A percentile compares a stretch with the other conserved stretches of the same genome.
Evolutionary conservation across 768 basidiomycete species (phyloP).

Genomic region (Pleurotus djamor): DNA sequence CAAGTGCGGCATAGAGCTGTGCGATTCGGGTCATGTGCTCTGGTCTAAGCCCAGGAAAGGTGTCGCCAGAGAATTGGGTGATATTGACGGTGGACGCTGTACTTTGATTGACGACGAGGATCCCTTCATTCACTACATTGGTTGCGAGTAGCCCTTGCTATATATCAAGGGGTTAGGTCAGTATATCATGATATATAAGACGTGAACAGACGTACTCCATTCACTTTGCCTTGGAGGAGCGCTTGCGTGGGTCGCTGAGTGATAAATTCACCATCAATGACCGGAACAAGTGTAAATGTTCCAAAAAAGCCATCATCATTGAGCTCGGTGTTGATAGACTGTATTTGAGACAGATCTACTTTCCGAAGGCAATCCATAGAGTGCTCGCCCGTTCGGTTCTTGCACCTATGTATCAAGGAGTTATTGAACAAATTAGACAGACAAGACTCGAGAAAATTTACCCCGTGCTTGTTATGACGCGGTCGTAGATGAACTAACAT

Average conservation of each 20-base stretch:
- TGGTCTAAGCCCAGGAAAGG: slow-evolving; percentile 15
- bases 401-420: slow-evolving; percentile 16
- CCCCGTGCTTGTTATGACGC: slow-evolving; percentile 19
- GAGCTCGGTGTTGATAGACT: slow-evolving; percentile 19
- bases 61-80: slow-evolving; percentile 11
- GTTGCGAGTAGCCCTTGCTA: slow-evolving; percentile 18
- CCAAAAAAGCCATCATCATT: slow-evolving; percentile 19
- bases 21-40: slow-evolving; percentile 9
- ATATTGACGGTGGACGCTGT: slow-evolving; percentile 5
- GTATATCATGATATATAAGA: not conserved
- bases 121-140: slow-evolving; percentile 25
- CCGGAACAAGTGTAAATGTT: slow-evolving; percentile 22
- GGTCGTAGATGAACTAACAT: not conserved
- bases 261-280: slow-evolving; percentile 32
- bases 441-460: not conserved
- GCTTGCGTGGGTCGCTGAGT: slow-evolving; percentile 27
- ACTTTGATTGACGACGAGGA: slow-evolving; percentile 17
- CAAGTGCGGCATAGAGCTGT: slow-evolving; percentile 11
- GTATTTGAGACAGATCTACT: slow-evolving; percentile 16
- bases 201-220: slow-evolving; percentile 22
- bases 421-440: not conserved
- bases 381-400: slow-evolving; percentile 11
- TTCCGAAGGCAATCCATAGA: slow-evolving; percentile 26
- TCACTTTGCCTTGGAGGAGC: slow-evolving; percentile 21
- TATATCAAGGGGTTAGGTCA: not conserved